Conservation (phyloP, 75 land plant species). For the Pinus tabuliformis region DNA sequence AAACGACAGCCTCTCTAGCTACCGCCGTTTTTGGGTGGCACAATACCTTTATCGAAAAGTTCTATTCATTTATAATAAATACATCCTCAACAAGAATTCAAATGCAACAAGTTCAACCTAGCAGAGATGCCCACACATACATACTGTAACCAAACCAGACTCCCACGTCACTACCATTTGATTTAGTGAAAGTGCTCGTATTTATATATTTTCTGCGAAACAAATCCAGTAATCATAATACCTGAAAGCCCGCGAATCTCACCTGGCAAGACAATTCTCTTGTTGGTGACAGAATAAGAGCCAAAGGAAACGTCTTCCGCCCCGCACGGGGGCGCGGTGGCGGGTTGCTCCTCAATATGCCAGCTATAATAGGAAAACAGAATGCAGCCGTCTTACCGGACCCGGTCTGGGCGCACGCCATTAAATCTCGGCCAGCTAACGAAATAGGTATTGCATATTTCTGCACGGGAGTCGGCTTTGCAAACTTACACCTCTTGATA, state of each 20-base stretch:
- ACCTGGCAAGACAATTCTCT: slow-evolving; percentile 81
- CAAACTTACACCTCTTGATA: slow-evolving; percentile 78
- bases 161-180: neutral
- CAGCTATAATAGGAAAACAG: slow-evolving; percentile 79
- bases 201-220: neutral
- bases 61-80: neutral
- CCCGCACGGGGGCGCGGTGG: slow-evolving; percentile 53
- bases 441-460: slow-evolving; percentile 79
- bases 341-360: slow-evolving; percentile 59
- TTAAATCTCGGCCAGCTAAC: slow-evolving; percentile 71
- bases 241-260: neutral
- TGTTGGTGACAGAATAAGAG: slow-evolving; percentile 78
- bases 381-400: slow-evolving; percentile 86
- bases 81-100: neutral
- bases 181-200: neutral
- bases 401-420: slow-evolving; percentile 94
- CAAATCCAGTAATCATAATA: neutral
- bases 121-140: neutral
- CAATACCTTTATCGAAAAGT: neutral
- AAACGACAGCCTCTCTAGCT: neutral
- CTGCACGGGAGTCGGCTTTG: slow-evolving; percentile 87
- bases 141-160: neutral
- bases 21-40: neutral
- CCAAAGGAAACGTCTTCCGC: slow-evolving; percentile 64
- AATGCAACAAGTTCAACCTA: neutral